Conservation (phyloP, 1,284 basidiomycete species). For the Ustilago esculenta region DNA sequence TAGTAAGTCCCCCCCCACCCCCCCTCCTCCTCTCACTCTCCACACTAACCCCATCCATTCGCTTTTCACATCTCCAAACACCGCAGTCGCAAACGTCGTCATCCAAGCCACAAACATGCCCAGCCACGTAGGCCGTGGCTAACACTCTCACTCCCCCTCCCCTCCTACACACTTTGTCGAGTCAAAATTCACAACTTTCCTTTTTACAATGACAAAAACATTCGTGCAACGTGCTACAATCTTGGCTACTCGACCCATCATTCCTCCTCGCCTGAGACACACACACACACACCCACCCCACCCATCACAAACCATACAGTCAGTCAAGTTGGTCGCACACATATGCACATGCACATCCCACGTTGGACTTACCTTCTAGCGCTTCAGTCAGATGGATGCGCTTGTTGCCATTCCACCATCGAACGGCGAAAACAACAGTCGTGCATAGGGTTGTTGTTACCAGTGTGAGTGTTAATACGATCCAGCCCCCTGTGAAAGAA, state of each 20-base stretch:
- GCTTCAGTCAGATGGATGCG: slow-evolving; percentile 38
- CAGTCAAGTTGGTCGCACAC: too few relatives aligned
- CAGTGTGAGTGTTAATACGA: slow-evolving; percentile 9
- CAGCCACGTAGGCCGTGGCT: slow-evolving; percentile 53
- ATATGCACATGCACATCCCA: too few relatives aligned
- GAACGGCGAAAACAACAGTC: slow-evolving; percentile 6
- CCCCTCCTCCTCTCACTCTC: neutral
- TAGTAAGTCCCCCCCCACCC: slow-evolving; percentile 19
- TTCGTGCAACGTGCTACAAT: too few relatives aligned
- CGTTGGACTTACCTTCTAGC: slow-evolving; percentile 41
- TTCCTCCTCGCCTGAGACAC: too few relatives aligned
- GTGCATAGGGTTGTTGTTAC: neutral
- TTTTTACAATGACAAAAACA: too few relatives aligned
- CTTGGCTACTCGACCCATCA: too few relatives aligned
- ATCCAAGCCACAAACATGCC: slow-evolving; percentile 57
- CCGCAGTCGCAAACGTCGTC: slow-evolving; percentile 37
- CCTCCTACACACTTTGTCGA: too few relatives aligned
- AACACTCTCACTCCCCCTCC: too few relatives aligned
- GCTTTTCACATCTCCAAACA: neutral
- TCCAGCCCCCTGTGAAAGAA: slow-evolving; percentile 37
- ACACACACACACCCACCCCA: too few relatives aligned
- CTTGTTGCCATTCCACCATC: slow-evolving; percentile 42
- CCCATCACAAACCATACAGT: too few relatives aligned
- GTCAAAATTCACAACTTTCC: too few relatives aligned
- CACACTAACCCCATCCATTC: slow-evolving; percentile 1